Conservation (phyloP, 345 rosid genomes). For the Citrus inodora region DNA sequence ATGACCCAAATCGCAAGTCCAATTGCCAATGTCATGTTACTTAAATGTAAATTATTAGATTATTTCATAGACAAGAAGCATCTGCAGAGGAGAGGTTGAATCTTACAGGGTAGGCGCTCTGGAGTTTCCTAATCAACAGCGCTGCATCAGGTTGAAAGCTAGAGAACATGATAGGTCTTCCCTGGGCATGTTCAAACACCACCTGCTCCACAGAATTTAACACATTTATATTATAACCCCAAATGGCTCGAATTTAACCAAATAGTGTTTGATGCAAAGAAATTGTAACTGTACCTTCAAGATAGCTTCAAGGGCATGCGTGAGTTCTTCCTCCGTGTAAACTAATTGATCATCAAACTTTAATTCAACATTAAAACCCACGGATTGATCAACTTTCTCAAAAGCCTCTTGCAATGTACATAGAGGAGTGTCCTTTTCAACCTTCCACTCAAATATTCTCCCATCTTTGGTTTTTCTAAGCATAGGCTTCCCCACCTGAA, state of each 20-base stretch:
- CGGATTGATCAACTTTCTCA: conserved; percentile 32
- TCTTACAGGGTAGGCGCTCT: conserved; percentile 50
- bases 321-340: conserved; percentile 47
- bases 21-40: neutral
- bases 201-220: conserved; percentile 30
- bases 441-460: conserved; percentile 52
- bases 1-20: neutral
- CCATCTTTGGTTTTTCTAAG: conserved; percentile 61
- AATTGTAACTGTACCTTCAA: conserved; percentile 30
- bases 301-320: conserved; percentile 36
- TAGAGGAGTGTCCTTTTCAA: conserved; percentile 48
- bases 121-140: conserved; percentile 41
- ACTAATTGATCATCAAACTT: conserved; percentile 60
- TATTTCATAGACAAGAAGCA: neutral
- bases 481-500: conserved; percentile 44
- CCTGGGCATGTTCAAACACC: conserved; percentile 37
- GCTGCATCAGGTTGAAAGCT: conserved; percentile 76
- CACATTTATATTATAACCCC: neutral
- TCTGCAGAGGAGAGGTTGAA: neutral
- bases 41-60: neutral
- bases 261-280: neutral
- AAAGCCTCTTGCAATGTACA: conserved; percentile 61
- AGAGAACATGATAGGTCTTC: conserved; percentile 49
- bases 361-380: conserved; percentile 66
- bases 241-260: neutral